Evolutionary conservation across 768 basidiomycete species (phyloP), one percentile per base, ranked within the genome.

Genomic region (Tephrocybe sp.): DNA sequence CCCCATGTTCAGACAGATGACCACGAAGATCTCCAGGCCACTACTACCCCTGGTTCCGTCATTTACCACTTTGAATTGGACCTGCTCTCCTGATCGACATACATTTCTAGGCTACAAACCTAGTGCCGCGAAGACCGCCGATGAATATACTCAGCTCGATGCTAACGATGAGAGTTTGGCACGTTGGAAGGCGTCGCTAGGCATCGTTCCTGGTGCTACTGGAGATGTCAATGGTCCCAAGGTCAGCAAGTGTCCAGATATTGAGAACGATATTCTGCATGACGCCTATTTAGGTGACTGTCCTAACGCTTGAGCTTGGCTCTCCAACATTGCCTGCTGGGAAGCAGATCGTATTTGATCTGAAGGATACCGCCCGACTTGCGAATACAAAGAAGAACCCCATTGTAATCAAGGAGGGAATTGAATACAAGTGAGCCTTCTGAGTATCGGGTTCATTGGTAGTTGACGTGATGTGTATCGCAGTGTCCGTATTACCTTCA

Each of bases 101-200:
- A n/a, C n/a, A n/a, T 28, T 56, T 59, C 34, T 48, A 90, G 90
- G 90, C 50, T 92, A 92, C 76, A 92, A 87, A 68, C 80, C 80
- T 30, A 64, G 72, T 28, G 83, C 77, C 49, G 79, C 76, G 26
- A 90, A 90, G 74, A 76, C 78, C 37, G 71, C 87, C 11, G 91
- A 90, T 21, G 91, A 95, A 65, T 90, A 92, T 37, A 87, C 90
- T 21, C 70, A 84, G 31, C 81, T 96, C 36, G 95, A 97, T 70
- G 85, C 87, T 25, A 77, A 89, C 53, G 95, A 98, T 65, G 95
- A 97, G 70, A 92, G 90, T 66, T 79, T 98, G 60, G 85, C 87
- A 26, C 85, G 92, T 55, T 98, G 96, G 96, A 98, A 98, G 67
- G 92, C 91, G 31, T 92, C 87, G 45, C 78, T 98, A 22, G 96